Base-by-base conservation (phyloP, 2,329 filamentous ascomycete species). In the Apiospora sp. region DNA sequence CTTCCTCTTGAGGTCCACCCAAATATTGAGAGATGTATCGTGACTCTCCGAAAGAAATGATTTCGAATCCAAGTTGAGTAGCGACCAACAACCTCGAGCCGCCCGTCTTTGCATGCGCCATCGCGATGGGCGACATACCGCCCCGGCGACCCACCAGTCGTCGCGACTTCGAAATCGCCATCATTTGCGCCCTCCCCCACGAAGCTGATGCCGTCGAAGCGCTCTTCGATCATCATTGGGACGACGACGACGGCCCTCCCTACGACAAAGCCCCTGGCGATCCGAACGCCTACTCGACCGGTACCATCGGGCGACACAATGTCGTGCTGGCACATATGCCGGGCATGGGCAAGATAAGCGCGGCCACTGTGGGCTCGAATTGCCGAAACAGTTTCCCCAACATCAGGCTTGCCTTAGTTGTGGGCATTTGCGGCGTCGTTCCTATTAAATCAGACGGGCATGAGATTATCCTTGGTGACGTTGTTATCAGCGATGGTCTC, bases 281-380 rank as follows among this genome's bases (percentile, higher is more conserved):
- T 70, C 51, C 48, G 10, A 81, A 81, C 68, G 68, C 72, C 4
- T 82, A 81, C 70, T 75, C 75, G 0, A 77, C 70, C 4, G 80
- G 80, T 10, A 71, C 70, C 16, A 78, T 81, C 41, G 77, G 77
- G 5, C 71, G 73, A 13, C 74, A 79, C 54, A 75, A 78, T 71
- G 77, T 81, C 12, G 80, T 82, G 34, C 73, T 82, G 3, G 77
- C 73, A 1, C 71, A 77, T 51, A 74, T 82, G 74, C 76, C 79
- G 12, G 74, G 74, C 41, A 78, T 80, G 71, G 80, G 79, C 2
- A 81, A 77, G 64, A 72, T 48, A 1, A 74, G 54, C 61, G 76
- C 77, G 13, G 74, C 80, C 1, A 69, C 64, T 30, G 74, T 73
- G 64, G 72, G 74, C 19, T 68, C 72, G 2, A 49, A 70, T 46